phyloP scores from a whole-genome alignment of 2,329 filamentous ascomycete genomes.

The Fusarium sp. region DNA sequence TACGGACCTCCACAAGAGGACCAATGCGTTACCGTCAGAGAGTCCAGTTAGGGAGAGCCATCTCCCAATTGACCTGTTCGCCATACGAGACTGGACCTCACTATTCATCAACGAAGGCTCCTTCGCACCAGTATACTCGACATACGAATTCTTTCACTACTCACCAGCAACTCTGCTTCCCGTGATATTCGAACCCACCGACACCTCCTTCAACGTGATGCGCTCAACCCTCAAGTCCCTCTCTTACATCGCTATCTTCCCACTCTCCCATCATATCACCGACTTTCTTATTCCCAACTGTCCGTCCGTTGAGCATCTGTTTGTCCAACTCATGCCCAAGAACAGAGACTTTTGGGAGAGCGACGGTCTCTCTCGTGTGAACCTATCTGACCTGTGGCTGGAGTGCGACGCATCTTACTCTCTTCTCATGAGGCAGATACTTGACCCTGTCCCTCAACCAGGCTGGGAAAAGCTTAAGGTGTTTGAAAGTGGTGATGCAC shows the following conservation, averaged over 20 bases:
- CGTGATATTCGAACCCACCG: slow-evolving; percentile 59
- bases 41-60: slow-evolving; percentile 22
- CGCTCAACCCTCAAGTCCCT: slow-evolving; percentile 60
- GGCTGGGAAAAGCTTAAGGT: slow-evolving; percentile 57
- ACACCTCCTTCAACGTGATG: slow-evolving; percentile 53
- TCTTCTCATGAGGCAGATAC: slow-evolving; percentile 57
- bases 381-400: slow-evolving; percentile 62
- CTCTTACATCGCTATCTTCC: slow-evolving; percentile 75
- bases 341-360: slow-evolving; percentile 52
- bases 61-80: slow-evolving; percentile 61
- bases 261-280: slow-evolving; percentile 71
- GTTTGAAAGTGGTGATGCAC: slow-evolving; percentile 64
- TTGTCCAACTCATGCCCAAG: slow-evolving; percentile 62
- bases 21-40: slow-evolving; percentile 26
- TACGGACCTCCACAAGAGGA: not conserved
- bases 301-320: slow-evolving; percentile 64
- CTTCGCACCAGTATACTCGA: slow-evolving; percentile 76
- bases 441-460: slow-evolving; percentile 44
- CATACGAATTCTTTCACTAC: slow-evolving; percentile 78
- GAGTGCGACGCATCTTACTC: slow-evolving; percentile 65
- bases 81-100: slow-evolving; percentile 72
- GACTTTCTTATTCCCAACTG: slow-evolving; percentile 61
- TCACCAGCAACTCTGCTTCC: slow-evolving; percentile 72
- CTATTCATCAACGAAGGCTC: slow-evolving; percentile 81
- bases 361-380: slow-evolving; percentile 55